phyloP scores from a whole-genome alignment of 1,284 basidiomycete genomes.

The Fomitopsis pinicola region DNA sequence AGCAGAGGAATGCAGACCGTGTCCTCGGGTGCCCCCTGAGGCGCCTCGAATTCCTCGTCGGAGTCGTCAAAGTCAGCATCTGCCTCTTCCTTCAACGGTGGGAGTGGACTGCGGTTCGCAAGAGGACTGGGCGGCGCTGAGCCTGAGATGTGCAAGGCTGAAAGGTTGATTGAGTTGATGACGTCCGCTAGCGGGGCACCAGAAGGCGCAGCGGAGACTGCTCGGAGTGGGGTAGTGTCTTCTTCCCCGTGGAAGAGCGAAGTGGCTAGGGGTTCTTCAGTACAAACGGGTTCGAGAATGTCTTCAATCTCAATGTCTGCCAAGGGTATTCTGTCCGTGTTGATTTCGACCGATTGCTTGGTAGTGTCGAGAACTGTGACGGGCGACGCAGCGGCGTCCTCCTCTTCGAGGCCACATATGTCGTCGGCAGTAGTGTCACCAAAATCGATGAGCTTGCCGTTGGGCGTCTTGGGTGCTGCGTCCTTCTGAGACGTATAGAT shows the following conservation, averaged over 20 bases:
- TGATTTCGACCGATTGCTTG: conserved; percentile 1
- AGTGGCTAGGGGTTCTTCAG: conserved; percentile 4
- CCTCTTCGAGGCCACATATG: conserved; percentile 25
- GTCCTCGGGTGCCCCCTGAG: background rate
- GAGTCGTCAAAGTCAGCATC: background rate
- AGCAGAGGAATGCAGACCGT: conserved; percentile 9
- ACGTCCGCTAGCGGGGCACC: conserved; percentile 31
- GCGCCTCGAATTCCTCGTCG: background rate
- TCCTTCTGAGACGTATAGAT: conserved; percentile 30
- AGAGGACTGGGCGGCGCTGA: background rate
- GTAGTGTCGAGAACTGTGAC: background rate
- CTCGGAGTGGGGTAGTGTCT: conserved; percentile 1
- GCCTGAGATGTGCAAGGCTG: conserved; percentile 14
- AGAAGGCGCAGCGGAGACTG: conserved; percentile 21
- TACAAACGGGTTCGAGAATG: conserved; percentile 7
- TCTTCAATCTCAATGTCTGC: conserved; percentile 18
- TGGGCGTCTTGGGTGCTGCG: conserved; percentile 33
- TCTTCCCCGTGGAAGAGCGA: background rate
- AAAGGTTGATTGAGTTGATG: conserved; percentile 32
- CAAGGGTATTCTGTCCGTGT: conserved; percentile 12
- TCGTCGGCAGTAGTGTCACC: conserved; percentile 36
- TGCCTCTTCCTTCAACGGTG: background rate
- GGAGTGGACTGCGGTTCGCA: background rate
- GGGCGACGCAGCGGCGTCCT: conserved; percentile 1
- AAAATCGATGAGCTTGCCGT: conserved; percentile 53